A percentile compares a stretch with the other conserved stretches of the same genome.
Evolutionary conservation across 108 stramenopile genomes (phyloP).

Genomic region (Cyclotella baltica): DNA sequence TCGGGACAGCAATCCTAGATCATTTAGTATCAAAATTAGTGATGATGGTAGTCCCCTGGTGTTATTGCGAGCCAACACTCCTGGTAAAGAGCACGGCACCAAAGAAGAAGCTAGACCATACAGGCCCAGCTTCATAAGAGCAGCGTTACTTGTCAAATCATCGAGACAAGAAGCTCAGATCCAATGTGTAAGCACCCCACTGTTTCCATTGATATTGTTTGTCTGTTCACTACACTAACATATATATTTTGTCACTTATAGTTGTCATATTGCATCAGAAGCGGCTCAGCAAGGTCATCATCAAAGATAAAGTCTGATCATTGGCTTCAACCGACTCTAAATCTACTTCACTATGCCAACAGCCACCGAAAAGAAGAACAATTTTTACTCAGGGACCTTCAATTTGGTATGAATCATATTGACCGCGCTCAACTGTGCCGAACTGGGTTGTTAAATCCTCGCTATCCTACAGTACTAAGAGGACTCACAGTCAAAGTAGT

Average conservation of each 20-base stretch:
- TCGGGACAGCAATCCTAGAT: not conserved
- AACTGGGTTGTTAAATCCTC: slow-evolving; percentile 77
- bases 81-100: slow-evolving; percentile 10
- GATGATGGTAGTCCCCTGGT: slow-evolving; percentile 49
- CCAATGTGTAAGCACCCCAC: slow-evolving; percentile 45
- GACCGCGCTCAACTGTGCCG: slow-evolving; percentile 82
- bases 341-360: slow-evolving; percentile 75
- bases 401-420: slow-evolving; percentile 83
- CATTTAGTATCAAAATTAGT: slow-evolving; percentile 42
- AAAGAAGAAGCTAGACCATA: slow-evolving; percentile 77
- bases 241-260: no score
- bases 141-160: slow-evolving; percentile 79
- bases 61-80: slow-evolving; percentile 32
- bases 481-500: slow-evolving; percentile 66
- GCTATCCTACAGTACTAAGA: slow-evolving; percentile 73
- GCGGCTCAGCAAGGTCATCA: slow-evolving; percentile 81
- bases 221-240: not conserved
- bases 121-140: slow-evolving; percentile 78
- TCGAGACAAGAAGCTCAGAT: slow-evolving; percentile 80
- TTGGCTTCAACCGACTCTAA: slow-evolving; percentile 70
- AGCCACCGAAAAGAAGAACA: slow-evolving; percentile 64
- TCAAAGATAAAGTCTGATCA: slow-evolving; percentile 76
- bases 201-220: not conserved
- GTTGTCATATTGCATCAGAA: slow-evolving; percentile 68
- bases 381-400: slow-evolving; percentile 77